A percentile compares a stretch with the other conserved stretches of the same genome.
Evolutionary conservation across 2,329 filamentous ascomycete species (phyloP).

Genomic region (Immersiporthe knoxdaviesiana): DNA sequence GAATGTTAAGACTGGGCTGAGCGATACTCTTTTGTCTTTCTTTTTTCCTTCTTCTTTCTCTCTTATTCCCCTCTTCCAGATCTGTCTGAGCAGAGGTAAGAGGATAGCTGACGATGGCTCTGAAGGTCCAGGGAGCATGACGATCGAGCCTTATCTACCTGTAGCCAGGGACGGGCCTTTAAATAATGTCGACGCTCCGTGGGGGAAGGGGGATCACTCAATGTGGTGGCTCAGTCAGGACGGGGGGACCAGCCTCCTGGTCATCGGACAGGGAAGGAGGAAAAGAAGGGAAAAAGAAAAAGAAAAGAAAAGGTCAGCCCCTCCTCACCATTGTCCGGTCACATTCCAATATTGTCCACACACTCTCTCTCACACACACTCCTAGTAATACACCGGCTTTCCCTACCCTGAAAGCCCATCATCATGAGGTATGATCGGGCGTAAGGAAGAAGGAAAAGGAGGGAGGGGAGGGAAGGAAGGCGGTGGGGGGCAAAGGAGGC

Average conservation of each 20-base stretch:
- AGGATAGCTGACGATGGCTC: background rate
- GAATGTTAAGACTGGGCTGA: background rate
- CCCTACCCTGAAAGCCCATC: constrained; percentile 14
- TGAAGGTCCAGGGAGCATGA: background rate
- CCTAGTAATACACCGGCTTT: background rate
- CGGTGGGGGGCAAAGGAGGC: constrained; percentile 1
- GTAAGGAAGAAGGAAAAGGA: background rate
- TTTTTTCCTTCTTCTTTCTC: no score
- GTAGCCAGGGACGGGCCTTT: background rate
- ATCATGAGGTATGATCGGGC: constrained; percentile 5
- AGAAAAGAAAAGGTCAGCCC: constrained; percentile 21
- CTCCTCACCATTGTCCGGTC: constrained; percentile 12
- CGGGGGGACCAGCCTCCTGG: constrained; percentile 17
- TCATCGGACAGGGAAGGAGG: constrained; percentile 19
- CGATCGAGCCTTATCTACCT: constrained; percentile 4
- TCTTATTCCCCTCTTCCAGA: background rate
- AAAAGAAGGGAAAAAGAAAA: background rate
- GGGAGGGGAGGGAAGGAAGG: no score
- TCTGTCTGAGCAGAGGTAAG: background rate
- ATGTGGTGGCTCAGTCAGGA: constrained; percentile 18
- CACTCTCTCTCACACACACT: no score
- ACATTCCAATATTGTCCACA: constrained; percentile 11
- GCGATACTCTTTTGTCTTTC: background rate
- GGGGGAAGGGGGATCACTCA: constrained; percentile 23
- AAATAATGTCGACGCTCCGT: constrained; percentile 12